Evolutionary conservation across 106 monocot species (phyloP).

Genomic region (Acorus calamus): DNA sequence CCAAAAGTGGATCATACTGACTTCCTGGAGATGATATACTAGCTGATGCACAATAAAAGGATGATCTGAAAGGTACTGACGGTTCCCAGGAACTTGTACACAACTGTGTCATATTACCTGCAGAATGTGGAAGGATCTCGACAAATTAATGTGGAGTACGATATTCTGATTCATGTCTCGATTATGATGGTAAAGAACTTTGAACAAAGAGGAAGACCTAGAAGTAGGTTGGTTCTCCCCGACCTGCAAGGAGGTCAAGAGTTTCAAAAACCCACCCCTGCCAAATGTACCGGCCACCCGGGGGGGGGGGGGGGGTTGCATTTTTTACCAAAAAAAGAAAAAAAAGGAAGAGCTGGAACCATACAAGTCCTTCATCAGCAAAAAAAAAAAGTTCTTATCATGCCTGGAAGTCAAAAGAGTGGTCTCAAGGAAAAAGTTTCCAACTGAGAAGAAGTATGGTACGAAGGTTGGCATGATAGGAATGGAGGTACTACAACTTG

Average conservation of each 20-base stretch:
- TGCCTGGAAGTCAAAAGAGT: no score
- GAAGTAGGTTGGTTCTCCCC: constrained; percentile 8
- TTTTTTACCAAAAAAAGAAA: no score
- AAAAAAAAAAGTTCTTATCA: no score
- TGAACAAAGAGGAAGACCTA: constrained; percentile 11
- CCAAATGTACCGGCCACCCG: no score
- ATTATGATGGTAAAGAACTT: constrained; percentile 15
- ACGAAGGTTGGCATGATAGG: constrained; percentile 2
- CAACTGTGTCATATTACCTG: constrained; percentile 2
- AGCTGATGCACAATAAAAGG: constrained; percentile 21
- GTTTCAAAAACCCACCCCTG: no score
- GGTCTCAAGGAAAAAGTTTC: constrained; percentile 1
- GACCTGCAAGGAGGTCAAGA: background rate
- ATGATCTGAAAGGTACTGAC: constrained; percentile 55
- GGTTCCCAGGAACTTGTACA: constrained; percentile 39
- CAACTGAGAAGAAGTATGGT: constrained; percentile 5
- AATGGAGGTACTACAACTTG: constrained; percentile 8
- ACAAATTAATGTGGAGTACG: background rate
- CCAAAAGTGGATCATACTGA: constrained; percentile 65
- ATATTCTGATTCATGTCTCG: background rate
- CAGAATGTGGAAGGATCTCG: constrained; percentile 3
- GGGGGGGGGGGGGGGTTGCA: no score
- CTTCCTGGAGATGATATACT: constrained; percentile 26
- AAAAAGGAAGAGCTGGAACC: no score
- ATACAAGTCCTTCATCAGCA: no score